Conservation (phyloP, 73 alveolate species). For the Paramecium sexaurelia region DNA sequence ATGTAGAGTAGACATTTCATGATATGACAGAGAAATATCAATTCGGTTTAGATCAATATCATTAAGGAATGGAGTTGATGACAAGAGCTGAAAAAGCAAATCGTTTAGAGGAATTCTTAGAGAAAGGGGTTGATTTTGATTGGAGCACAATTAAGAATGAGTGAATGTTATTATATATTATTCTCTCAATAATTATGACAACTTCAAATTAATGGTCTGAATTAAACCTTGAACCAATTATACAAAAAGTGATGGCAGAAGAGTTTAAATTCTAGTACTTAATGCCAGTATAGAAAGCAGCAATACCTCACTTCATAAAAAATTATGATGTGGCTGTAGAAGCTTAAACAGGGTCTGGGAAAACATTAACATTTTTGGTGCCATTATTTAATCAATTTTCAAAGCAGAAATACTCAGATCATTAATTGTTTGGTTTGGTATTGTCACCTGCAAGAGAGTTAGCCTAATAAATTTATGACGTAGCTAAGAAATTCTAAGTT, state of each 20-base stretch:
- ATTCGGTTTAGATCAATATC: background rate
- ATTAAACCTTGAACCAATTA: constrained; percentile 55
- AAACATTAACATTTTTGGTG: constrained; percentile 94
- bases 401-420: background rate
- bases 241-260: constrained; percentile 41
- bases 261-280: constrained; percentile 71
- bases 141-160: background rate
- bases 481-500: constrained; percentile 71
- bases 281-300: constrained; percentile 87
- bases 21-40: background rate
- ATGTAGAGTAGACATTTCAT: background rate
- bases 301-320: constrained; percentile 78
- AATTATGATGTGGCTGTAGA: constrained; percentile 90
- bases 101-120: background rate
- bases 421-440: constrained; percentile 78
- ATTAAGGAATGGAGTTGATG: background rate
- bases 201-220: constrained; percentile 54
- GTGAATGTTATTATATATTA: background rate
- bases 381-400: constrained; percentile 81
- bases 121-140: background rate
- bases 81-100: background rate
- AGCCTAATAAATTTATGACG: constrained; percentile 94
- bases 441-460: constrained; percentile 99
- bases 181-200: background rate
- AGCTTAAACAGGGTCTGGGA: constrained; percentile 99